These are phyloP conservation scores for Euphorbia celastroides DNA, from an alignment of 441 rosid species.

Conservation along the genomic window DNA sequence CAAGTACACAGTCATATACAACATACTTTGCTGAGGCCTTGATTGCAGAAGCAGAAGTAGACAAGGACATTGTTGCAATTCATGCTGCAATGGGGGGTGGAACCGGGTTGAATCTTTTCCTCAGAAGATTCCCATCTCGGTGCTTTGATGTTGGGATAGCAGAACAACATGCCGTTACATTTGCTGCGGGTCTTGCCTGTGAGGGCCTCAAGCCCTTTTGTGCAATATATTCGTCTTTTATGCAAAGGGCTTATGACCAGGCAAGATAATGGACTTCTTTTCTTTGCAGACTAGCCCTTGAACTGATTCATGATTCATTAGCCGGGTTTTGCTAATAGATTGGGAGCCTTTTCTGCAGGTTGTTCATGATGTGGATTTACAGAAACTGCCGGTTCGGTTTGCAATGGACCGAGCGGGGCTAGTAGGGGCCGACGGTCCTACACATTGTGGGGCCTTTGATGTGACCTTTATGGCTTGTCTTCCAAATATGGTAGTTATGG, in stretches of 20 bases:
- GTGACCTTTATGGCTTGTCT: constrained; percentile 62
- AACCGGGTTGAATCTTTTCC: constrained; percentile 41
- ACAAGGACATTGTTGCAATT: constrained; percentile 36
- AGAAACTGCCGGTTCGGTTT: constrained; percentile 62
- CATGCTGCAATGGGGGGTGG: constrained; percentile 67
- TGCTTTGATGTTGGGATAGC: constrained; percentile 55
- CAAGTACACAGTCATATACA: constrained; percentile 28
- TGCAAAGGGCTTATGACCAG: constrained; percentile 48
- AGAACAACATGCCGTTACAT: too few species aligned
- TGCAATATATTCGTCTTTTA: constrained; percentile 47
- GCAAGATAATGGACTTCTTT: too few species aligned
- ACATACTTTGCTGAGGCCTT: constrained; percentile 41
- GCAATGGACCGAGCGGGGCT: constrained; percentile 59
- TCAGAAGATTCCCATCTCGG: constrained; percentile 34
- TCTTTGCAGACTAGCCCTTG: too few species aligned
- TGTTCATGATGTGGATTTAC: constrained; percentile 61
- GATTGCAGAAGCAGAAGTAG: constrained; percentile 40
- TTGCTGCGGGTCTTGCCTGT: constrained; percentile 48
- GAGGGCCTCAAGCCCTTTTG: constrained; percentile 50
- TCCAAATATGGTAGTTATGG: constrained; percentile 71
- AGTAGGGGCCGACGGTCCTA: constrained; percentile 64
- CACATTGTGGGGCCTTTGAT: too few species aligned
- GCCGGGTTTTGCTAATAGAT: too few species aligned
- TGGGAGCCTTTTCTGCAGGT: too few species aligned
- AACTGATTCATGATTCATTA: too few species aligned